phyloP scores from a whole-genome alignment of 2,329 filamentous ascomycete genomes.

The Lachnellula suecica region DNA sequence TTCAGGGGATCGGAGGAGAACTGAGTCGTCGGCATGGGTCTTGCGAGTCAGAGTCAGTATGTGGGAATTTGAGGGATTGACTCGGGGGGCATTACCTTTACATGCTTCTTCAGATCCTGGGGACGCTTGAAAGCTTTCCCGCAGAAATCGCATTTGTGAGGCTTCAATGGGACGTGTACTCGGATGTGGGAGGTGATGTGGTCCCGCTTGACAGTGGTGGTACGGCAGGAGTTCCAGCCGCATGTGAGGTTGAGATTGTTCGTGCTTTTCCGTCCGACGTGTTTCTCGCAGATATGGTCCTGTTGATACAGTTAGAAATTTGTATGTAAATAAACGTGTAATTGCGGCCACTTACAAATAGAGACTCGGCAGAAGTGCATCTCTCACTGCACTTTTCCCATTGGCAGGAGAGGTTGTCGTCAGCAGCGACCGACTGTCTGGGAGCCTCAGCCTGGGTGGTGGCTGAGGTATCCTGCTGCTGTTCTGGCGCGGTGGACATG shows the following conservation, averaged over 20 bases:
- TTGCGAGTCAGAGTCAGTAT: conserved; percentile 32
- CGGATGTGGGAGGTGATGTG: conserved; percentile 99
- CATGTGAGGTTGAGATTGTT: conserved; percentile 98
- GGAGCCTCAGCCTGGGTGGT: conserved; percentile 17
- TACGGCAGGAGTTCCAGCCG: conserved; percentile 94
- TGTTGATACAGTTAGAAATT: conserved; percentile 39
- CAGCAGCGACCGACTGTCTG: conserved; percentile 20
- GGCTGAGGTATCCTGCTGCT: conserved; percentile 17
- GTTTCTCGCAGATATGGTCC: conserved; percentile 98
- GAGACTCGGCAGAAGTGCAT: conserved; percentile 37
- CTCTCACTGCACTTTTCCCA: conserved; percentile 40
- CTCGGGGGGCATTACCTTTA: conserved; percentile 60
- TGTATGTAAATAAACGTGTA: not conserved
- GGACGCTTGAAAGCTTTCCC: conserved; percentile 99
- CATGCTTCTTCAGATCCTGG: conserved; percentile 98
- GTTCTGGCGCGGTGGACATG: conserved; percentile 22
- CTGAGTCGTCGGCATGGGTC: conserved; percentile 95
- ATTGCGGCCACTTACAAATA: conserved; percentile 37
- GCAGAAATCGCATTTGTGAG: conserved; percentile 98
- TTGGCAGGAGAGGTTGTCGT: conserved; percentile 39
- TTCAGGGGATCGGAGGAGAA: conserved; percentile 49
- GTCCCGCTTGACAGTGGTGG: conserved; percentile 96
- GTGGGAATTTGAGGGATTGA: conserved; percentile 1
- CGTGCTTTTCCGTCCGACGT: conserved; percentile 98
- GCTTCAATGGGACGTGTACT: conserved; percentile 97